Evolutionary conservation across 2,329 filamentous ascomycete genomes (phyloP), one percentile per base, ranked within the genome.

Genomic region (Pseudogymnoascus sp.): DNA sequence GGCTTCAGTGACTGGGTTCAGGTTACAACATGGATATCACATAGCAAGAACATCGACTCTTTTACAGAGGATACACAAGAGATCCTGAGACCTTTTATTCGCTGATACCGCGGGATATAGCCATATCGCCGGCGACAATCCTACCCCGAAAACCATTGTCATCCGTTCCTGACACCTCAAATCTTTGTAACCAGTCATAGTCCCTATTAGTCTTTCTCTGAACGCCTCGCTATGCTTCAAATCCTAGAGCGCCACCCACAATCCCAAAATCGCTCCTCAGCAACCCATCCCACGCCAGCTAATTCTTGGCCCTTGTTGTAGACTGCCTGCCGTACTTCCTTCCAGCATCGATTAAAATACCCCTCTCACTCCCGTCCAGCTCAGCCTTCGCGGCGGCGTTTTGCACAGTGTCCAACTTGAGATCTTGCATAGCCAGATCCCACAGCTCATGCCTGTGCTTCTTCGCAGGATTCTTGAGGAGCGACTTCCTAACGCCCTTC

Each of bases 311-410:
- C 33, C 62, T 42, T 3, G 65, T 44, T 8, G 66, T 66, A 12
- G 70, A 69, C 66, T 82, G 82, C 42, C 84, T 80, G 47, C 79
- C 75, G 65, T 81, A 83, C 8, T 74, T 73, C 61, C 76, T 76
- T 25, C 84, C 81, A 1, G 82, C 78, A 66, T 87, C 85, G 35
- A 87, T 84, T 71, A 87, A 84, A 77, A 86, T 85, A 70, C 83
- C 86, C 67, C 84, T 80, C 64, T 87, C 84, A 82, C 16, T 4
- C 28, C 83, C 67, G 11, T 86, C 83, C 16, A 66, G 61, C 4
- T 62, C 56, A 21, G 62, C 42, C 33, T 77, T 72, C 44, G 77
- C 72, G 28, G 75, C 76, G 12, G 73, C 73, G 33, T 63, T 65
- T 23, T 63, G 64, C 12, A 31, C 62, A 23, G 11, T 50, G 23